These are phyloP conservation scores for Chlamydomonas asymmetrica DNA, from an alignment of 139 green algal genomes.

Conservation along the genomic window DNA sequence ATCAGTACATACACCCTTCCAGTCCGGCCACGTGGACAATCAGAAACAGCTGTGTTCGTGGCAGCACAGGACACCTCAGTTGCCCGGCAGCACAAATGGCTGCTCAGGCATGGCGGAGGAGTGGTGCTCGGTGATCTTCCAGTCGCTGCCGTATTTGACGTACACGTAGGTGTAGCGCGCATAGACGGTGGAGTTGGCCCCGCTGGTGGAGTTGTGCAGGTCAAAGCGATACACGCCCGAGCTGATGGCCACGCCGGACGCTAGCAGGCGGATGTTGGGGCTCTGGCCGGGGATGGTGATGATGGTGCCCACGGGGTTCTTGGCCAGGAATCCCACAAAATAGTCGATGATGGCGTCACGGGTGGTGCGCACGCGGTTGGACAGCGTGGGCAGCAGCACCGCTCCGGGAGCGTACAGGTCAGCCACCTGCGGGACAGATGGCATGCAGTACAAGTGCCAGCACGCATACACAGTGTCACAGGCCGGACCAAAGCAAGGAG, in stretches of 20 bases:
- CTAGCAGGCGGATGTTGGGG: background rate
- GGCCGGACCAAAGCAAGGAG: too few species aligned
- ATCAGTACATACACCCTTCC: too few species aligned
- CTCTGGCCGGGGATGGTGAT: background rate
- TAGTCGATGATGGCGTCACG: slow-evolving; percentile 12
- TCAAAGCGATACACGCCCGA: slow-evolving; percentile 7
- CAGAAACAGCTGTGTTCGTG: too few species aligned
- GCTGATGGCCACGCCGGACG: slow-evolving; percentile 13
- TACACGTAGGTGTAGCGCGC: slow-evolving; percentile 24
- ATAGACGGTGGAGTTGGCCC: background rate
- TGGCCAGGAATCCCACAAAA: slow-evolving; percentile 4
- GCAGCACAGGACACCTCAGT: background rate
- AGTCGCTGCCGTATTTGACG: background rate
- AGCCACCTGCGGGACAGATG: background rate
- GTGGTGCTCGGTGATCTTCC: slow-evolving; percentile 18
- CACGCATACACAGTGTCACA: too few species aligned
- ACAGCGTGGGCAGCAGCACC: slow-evolving; percentile 21
- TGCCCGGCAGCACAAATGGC: too few species aligned
- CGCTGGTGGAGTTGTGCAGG: background rate
- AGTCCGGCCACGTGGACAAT: too few species aligned
- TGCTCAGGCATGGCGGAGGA: slow-evolving; percentile 6
- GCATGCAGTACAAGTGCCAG: too few species aligned
- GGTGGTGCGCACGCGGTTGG: slow-evolving; percentile 5
- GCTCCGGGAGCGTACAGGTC: slow-evolving; percentile 1
- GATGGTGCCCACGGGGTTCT: background rate